Evolutionary conservation across 495 filamentous ascomycete genomes (phyloP), one percentile per base, ranked within the genome.

Genomic region (Annulohypoxylon moriforme): DNA sequence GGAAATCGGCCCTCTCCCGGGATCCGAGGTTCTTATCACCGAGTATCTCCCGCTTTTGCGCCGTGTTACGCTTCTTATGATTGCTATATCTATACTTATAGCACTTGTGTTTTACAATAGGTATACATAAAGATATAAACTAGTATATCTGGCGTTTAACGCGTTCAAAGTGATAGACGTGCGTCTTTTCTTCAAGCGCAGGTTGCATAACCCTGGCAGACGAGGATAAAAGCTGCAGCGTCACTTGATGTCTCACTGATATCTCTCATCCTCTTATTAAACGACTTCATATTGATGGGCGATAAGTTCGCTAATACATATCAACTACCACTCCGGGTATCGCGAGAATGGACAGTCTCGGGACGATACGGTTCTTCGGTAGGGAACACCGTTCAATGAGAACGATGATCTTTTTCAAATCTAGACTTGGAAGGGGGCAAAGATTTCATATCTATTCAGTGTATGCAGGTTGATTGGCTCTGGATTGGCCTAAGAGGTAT

Each of bases 381-480:
- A 65, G 60, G 25, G 38, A 64, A 62, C 27, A 50, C 52, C 44
- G 18, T 60, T 53, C 29, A 50, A 53, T 61, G 22, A 62, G 16
- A 22, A 67, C 24, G 66, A 38, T 62, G 71, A 69, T 69, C 66
- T 13, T 66, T 63, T 69, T 55, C 61, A 50, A 38, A 73, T 69
- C 62, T 20, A 69, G 66, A 50, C 70, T 61, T 46, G 42, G 40
- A 69, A 57, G 60, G 70, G 60, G 65, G 56, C 38, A 64, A 69
- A 69, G 50, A 49, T 34, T 60, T 74, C 67, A 68, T 33, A 7
- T 53, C 47, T 7, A 14, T 64, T 13, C 31, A 34, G 64, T 71
- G 33, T 47, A 68, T 74, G 63, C 63, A 52, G 40, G 55, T 60
- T 65, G 68, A 74, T 74, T 74, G 72, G 72, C 53, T 64, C 36